Conservation (phyloP, 2,329 filamentous ascomycete genomes). For the Whalleya microplaca region DNA sequence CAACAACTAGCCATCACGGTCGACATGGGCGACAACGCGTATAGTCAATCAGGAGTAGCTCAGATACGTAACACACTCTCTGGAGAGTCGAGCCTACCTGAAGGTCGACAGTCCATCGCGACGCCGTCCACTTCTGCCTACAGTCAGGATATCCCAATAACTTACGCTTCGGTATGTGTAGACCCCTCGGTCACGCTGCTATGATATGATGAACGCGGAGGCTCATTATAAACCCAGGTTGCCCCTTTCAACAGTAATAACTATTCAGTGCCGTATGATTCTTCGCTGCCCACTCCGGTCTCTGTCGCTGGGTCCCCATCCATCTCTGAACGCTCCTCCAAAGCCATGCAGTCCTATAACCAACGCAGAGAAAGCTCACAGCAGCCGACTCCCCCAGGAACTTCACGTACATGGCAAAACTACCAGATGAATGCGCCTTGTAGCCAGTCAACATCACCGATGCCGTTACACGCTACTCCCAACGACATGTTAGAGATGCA, state of each 20-base stretch:
- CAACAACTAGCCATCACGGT: constrained; percentile 17
- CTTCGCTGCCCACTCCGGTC: constrained; percentile 54
- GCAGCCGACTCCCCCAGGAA: constrained; percentile 52
- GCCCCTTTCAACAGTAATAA: constrained; percentile 44
- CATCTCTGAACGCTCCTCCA: constrained; percentile 46
- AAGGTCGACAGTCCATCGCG: constrained; percentile 23
- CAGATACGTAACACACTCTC: constrained; percentile 31
- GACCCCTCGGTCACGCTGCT: not conserved
- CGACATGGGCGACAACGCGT: constrained; percentile 34
- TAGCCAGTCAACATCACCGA: constrained; percentile 50
- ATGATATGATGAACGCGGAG: constrained; percentile 3
- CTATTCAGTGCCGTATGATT: constrained; percentile 45
- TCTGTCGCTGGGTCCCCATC: constrained; percentile 54
- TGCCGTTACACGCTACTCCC: constrained; percentile 44
- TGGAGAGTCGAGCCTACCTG: constrained; percentile 23
- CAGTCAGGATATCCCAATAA: constrained; percentile 30
- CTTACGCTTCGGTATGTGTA: constrained; percentile 35
- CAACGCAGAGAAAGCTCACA: constrained; percentile 45
- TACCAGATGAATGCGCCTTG: constrained; percentile 48
- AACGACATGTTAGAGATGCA: constrained; percentile 46
- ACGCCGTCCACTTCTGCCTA: constrained; percentile 33
- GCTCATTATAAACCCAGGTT: constrained; percentile 34
- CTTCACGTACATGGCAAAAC: constrained; percentile 47
- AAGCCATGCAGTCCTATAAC: constrained; percentile 46
- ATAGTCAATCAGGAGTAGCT: constrained; percentile 26